Conservation (phyloP, 106 monocot genomes). For the Dendrobium catenatum region DNA sequence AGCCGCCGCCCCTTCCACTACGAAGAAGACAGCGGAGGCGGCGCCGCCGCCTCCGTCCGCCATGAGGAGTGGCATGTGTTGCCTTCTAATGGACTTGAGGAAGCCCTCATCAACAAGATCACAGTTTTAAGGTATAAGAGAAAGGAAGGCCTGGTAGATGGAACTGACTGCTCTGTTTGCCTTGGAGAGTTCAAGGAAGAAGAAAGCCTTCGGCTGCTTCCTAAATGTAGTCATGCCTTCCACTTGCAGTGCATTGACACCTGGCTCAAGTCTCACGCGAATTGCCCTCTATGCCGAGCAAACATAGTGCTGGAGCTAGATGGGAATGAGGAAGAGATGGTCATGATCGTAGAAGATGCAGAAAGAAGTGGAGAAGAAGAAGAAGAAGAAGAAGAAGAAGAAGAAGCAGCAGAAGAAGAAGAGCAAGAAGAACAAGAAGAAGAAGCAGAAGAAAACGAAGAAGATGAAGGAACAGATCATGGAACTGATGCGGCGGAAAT, state of each 20-base stretch:
- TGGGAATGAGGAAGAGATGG: not conserved
- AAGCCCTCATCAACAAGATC: constrained; percentile 58
- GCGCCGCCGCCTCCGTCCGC: no score
- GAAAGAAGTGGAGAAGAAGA: constrained; percentile 2
- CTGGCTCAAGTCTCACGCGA: constrained; percentile 73
- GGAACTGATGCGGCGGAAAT: not conserved
- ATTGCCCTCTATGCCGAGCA: constrained; percentile 84
- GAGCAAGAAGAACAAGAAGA: not conserved
- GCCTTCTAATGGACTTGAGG: constrained; percentile 46
- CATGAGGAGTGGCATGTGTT: constrained; percentile 11
- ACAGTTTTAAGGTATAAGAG: constrained; percentile 49
- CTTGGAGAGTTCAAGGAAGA: constrained; percentile 69
- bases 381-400: not conserved
- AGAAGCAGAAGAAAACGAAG: not conserved
- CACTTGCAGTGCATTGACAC: constrained; percentile 76
- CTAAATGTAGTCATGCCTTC: constrained; percentile 80
- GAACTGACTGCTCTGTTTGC: constrained; percentile 84
- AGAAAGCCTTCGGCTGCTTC: constrained; percentile 63
- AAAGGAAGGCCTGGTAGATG: constrained; percentile 42
- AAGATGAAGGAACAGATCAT: not conserved
- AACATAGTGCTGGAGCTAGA: constrained; percentile 17
- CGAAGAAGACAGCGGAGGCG: not conserved
- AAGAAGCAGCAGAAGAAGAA: not conserved
- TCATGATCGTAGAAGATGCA: not conserved
- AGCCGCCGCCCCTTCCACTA: not conserved